A percentile compares a stretch with the other conserved stretches of the same genome.
phyloP scores from a whole-genome alignment of 352 stramenopile species.

The Thalassiosira hispida region DNA sequence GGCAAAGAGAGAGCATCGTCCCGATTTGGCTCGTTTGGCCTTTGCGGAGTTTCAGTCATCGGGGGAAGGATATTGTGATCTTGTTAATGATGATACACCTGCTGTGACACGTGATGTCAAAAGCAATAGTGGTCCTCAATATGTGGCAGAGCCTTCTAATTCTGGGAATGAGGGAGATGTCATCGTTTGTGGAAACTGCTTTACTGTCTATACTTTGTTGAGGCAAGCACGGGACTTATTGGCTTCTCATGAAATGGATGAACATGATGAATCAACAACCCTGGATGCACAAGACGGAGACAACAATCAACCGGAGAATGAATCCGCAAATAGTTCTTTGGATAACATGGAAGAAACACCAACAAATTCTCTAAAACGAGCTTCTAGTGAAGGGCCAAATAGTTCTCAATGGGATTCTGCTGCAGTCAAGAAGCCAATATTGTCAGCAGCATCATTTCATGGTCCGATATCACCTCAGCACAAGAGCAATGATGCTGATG shows the following conservation, averaged over 20 bases:
- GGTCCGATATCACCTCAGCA: conserved; percentile 15
- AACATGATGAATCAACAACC: conserved; percentile 61
- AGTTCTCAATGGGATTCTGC: conserved; percentile 6
- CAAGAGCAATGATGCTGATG: conserved; percentile 17
- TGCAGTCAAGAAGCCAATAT: conserved; percentile 15
- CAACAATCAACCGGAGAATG: conserved; percentile 71
- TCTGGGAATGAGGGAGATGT: conserved; percentile 67
- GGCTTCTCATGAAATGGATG: conserved; percentile 43
- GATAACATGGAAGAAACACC: conserved; percentile 33
- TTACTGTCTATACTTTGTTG: conserved; percentile 88
- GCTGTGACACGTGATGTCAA: too few species aligned
- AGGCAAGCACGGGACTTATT: conserved; percentile 79
- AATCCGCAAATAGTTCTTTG: conserved; percentile 50
- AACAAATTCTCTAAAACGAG: conserved; percentile 20
- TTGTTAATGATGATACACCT: background rate
- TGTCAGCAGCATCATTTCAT: conserved; percentile 40
- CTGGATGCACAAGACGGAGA: conserved; percentile 66
- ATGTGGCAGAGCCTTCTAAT: conserved; percentile 10
- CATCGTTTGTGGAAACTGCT: conserved; percentile 88
- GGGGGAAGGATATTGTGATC: conserved; percentile 1
- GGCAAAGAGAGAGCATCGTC: conserved; percentile 50
- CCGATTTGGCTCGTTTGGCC: conserved; percentile 49
- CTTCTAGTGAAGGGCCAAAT: conserved; percentile 7
- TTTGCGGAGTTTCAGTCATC: conserved; percentile 55
- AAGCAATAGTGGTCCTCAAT: background rate